Evolutionary conservation across 805 yeast genomes (phyloP), one percentile per base, ranked within the genome.

Genomic region (Starmerella kuoi): DNA sequence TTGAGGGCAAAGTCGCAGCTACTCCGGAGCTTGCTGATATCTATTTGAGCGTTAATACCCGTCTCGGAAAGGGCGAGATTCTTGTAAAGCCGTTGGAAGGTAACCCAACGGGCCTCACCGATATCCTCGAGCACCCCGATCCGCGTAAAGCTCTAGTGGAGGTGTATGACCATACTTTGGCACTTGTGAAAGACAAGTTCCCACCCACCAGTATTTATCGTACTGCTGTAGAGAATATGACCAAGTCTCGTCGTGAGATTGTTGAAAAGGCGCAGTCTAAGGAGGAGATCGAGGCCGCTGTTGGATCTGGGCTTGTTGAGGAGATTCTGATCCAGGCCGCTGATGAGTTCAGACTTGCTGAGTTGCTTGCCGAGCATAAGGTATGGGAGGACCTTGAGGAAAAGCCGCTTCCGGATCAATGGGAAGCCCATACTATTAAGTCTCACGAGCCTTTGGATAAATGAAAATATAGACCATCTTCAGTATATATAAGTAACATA

Each of bases 291-390:
- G 94, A 84, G 65, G 63, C 67, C 49, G 63, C 74, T 59, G 78
- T 84, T 49, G 93, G 93, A 17, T 76, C 79, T 48, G 94, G 94
- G 2, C 71, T 84, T 55, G 77, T 83, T 49, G 94, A 84, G 64
- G 94, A 84, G 66, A 64, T 84, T 45, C 57, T 84, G 42, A 69
- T 82, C 46, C 94, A 84, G 66, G 94, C 94, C 14, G 72, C 77
- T 53, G 91, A 82, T 46, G 94, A 84, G 64, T 73, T 74, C 54
- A 70, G 68, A 42, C 69, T 84, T 26, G 77, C 82, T 37, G 65
- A 73, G 55, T 70, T 77, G 59, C 65, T 84, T 68, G 77, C 79
- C 38, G 73, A 70, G 48, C 72, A 78, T 72, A 76, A 78, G 61
- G 68, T 64, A 5, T 84, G 94, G 94, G 86, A 79, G 54, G 82